Conservation (phyloP, 2,329 filamentous ascomycete species). For the Lecanicillium sp. region DNA sequence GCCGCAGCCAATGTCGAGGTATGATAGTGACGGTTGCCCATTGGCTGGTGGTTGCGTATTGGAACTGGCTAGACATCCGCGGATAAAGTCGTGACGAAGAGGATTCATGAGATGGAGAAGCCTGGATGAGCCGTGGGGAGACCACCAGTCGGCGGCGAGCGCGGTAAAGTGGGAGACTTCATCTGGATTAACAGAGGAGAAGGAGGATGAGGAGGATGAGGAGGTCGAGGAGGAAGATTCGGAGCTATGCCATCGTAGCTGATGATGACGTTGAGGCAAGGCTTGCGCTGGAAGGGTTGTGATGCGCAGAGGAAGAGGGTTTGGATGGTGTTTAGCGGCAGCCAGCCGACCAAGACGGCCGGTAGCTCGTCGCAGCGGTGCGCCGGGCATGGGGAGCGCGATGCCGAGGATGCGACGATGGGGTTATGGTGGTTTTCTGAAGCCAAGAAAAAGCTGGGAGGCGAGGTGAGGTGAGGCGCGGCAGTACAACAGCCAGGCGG, state of each 20-base stretch:
- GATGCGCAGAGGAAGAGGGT: not conserved
- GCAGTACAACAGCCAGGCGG: too few relatives aligned
- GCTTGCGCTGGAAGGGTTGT: not conserved
- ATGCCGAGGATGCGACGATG: too few relatives aligned
- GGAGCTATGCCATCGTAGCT: constrained; percentile 5
- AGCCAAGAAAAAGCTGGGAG: too few relatives aligned
- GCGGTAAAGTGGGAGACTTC: constrained; percentile 93
- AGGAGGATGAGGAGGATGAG: constrained; percentile 17
- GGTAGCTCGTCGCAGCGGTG: not conserved
- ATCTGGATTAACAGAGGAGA: constrained; percentile 72
- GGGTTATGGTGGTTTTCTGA: too few relatives aligned
- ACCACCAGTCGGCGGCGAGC: constrained; percentile 94
- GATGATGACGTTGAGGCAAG: not conserved
- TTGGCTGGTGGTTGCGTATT: constrained; percentile 32
- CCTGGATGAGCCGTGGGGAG: constrained; percentile 83
- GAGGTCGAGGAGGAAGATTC: constrained; percentile 16
- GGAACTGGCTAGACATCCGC: constrained; percentile 52
- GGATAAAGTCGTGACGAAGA: constrained; percentile 86
- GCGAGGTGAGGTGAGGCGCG: too few relatives aligned
- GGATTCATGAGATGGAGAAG: constrained; percentile 98
- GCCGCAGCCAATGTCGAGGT: constrained; percentile 90
- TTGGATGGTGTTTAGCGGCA: not conserved
- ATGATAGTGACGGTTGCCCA: constrained; percentile 39
- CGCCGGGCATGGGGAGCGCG: too few relatives aligned
- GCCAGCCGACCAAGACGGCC: not conserved